These are phyloP conservation scores for Gloeostereum incarnatum DNA, from an alignment of 768 basidiomycete species.

Conservation along the genomic window DNA sequence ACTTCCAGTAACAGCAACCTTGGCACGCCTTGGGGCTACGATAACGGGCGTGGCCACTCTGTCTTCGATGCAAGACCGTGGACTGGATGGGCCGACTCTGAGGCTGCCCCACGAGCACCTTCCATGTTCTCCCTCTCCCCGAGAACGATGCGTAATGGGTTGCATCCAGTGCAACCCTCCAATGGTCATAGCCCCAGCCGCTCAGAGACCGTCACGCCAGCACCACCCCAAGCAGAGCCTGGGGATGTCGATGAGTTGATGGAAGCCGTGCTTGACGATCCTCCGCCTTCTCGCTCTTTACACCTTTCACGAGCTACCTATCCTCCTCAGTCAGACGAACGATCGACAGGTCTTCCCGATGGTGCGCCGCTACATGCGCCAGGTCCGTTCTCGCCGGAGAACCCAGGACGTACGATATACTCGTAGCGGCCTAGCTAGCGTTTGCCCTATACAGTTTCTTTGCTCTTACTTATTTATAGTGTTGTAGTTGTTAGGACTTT, in stretches of 20 bases:
- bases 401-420: slow-evolving; percentile 57
- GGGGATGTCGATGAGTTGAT: not conserved
- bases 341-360: slow-evolving; percentile 6
- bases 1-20: slow-evolving; percentile 12
- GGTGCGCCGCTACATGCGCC: slow-evolving; percentile 35
- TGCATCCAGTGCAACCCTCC: not conserved
- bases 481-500: too few species aligned
- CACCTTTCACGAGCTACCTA: slow-evolving; percentile 10
- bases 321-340: slow-evolving; percentile 8
- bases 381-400: slow-evolving; percentile 38
- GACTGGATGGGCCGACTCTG: slow-evolving; percentile 6
- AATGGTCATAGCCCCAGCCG: not conserved
- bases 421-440: too few species aligned
- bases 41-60: not conserved
- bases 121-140: not conserved
- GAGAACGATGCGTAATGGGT: not conserved
- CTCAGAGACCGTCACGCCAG: too few species aligned
- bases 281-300: slow-evolving; percentile 9
- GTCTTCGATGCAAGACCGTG: slow-evolving; percentile 7
- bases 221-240: not conserved
- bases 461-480: too few species aligned
- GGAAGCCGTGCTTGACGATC: not conserved
- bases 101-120: not conserved
- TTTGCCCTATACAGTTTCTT: too few species aligned
- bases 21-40: slow-evolving; percentile 3